phyloP scores from a whole-genome alignment of 2,329 filamentous ascomycete genomes.

The Colletotrichum sp. region DNA sequence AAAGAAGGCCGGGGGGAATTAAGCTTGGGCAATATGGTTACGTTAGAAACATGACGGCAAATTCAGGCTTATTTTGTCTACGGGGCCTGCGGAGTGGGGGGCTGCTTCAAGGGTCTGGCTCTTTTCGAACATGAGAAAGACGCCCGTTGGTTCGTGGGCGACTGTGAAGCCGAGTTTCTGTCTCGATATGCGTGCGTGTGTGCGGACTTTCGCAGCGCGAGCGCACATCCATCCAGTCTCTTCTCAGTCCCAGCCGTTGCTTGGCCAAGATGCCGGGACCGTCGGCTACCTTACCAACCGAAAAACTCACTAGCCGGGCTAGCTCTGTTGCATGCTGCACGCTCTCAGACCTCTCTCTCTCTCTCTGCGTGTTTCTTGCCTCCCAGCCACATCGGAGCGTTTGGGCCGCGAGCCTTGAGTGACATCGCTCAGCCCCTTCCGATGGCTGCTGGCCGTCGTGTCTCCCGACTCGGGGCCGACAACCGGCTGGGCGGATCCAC shows the following conservation, averaged over 20 bases:
- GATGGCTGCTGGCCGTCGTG: background rate
- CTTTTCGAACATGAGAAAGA: background rate
- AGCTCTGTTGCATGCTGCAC: background rate
- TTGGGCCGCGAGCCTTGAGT: background rate
- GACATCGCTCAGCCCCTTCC: background rate
- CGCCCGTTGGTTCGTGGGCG: background rate
- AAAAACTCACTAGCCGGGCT: background rate
- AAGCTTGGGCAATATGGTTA: slow-evolving; percentile 6
- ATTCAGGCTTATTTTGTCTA: background rate
- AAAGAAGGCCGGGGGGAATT: background rate
- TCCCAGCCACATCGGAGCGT: background rate
- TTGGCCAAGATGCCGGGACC: background rate
- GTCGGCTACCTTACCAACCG: background rate
- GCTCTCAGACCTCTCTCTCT: background rate
- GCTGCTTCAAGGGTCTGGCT: background rate
- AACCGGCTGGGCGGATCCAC: background rate
- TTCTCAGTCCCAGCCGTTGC: background rate
- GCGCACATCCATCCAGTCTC: background rate
- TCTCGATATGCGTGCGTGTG: background rate
- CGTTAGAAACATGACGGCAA: background rate
- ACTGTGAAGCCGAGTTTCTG: background rate
- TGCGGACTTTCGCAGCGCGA: background rate
- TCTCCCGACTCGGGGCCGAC: background rate
- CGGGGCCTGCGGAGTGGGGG: background rate
- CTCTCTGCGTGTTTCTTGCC: background rate